phyloP scores from a whole-genome alignment of 768 basidiomycete genomes.

The Gymnopilus dilepis region DNA sequence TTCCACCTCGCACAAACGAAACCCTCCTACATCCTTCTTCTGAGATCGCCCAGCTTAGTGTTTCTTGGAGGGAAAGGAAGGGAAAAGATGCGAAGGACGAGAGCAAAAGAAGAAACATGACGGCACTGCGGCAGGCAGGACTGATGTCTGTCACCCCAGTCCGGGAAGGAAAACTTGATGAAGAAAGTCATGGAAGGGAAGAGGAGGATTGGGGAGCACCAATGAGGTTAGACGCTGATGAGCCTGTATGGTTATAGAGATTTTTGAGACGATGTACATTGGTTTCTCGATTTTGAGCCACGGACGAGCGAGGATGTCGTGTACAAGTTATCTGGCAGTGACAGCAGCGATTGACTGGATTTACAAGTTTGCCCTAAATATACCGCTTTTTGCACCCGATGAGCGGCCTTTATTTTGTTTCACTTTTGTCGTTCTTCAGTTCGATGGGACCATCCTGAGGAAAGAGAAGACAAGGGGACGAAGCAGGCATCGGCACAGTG shows the following conservation, averaged over 20 bases:
- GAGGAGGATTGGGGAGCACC: conserved; percentile 30
- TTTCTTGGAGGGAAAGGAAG: conserved; percentile 31
- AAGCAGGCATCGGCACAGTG: neutral
- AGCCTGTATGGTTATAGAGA: conserved; percentile 14
- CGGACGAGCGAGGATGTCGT: too few relatives aligned
- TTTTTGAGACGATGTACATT: too few relatives aligned
- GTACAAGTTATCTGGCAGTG: too few relatives aligned
- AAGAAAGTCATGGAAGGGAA: neutral
- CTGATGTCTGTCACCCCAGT: conserved; percentile 48
- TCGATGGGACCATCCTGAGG: too few relatives aligned
- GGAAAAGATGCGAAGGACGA: conserved; percentile 15
- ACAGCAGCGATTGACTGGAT: too few relatives aligned
- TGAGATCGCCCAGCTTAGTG: conserved; percentile 43
- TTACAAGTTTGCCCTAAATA: too few relatives aligned
- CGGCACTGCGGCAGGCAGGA: conserved; percentile 51
- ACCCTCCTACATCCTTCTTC: conserved; percentile 29
- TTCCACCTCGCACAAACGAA: conserved; percentile 37
- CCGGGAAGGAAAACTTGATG: conserved; percentile 30
- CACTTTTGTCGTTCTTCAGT: too few relatives aligned
- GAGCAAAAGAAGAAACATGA: conserved; percentile 35
- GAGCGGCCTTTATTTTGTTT: neutral
- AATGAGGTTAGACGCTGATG: conserved; percentile 35
- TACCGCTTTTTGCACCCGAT: too few relatives aligned
- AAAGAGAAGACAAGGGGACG: neutral
- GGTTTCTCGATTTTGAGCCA: too few relatives aligned